Conservation (phyloP, 169 alveolate species). For the Plasmodium ovale region DNA sequence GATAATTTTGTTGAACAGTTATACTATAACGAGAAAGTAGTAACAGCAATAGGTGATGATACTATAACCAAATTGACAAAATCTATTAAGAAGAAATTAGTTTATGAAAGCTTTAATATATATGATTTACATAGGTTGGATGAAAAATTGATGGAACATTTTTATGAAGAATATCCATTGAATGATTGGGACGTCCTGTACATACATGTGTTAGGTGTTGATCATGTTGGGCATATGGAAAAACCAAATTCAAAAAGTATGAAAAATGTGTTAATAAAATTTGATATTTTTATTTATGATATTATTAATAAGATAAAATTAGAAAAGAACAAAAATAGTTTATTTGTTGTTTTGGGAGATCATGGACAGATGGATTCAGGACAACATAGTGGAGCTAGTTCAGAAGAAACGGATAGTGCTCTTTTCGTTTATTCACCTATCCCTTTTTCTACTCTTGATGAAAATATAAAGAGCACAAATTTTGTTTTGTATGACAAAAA, state of each 20-base stretch:
- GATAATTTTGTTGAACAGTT: slow-evolving; percentile 62
- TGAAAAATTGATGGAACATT: slow-evolving; percentile 27
- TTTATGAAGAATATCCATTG: slow-evolving; percentile 49
- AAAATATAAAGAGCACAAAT: slow-evolving; percentile 5
- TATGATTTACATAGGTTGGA: slow-evolving; percentile 60
- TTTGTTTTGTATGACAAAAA: slow-evolving; percentile 52
- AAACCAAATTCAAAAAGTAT: slow-evolving; percentile 70
- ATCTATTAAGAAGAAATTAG: slow-evolving; percentile 32
- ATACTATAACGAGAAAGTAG: slow-evolving; percentile 33
- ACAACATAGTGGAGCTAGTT: slow-evolving; percentile 80
- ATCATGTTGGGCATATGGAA: slow-evolving; percentile 83
- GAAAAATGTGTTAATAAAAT: slow-evolving; percentile 74
- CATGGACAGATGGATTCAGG: slow-evolving; percentile 84
- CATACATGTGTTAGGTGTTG: slow-evolving; percentile 81
- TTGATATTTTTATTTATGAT: slow-evolving; percentile 77
- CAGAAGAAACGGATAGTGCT: slow-evolving; percentile 54
- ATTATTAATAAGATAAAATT: slow-evolving; percentile 54
- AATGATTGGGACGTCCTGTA: slow-evolving; percentile 70
- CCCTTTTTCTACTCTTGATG: slow-evolving; percentile 20
- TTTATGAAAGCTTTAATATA: slow-evolving; percentile 64
- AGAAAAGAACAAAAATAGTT: slow-evolving; percentile 44
- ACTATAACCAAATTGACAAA: slow-evolving; percentile 36
- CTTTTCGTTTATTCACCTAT: slow-evolving; percentile 42
- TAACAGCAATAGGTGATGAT: slow-evolving; percentile 65
- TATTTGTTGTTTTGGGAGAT: slow-evolving; percentile 80